Conservation (phyloP, 495 filamentous ascomycete genomes). For the Hypoxylon cercidicola region DNA sequence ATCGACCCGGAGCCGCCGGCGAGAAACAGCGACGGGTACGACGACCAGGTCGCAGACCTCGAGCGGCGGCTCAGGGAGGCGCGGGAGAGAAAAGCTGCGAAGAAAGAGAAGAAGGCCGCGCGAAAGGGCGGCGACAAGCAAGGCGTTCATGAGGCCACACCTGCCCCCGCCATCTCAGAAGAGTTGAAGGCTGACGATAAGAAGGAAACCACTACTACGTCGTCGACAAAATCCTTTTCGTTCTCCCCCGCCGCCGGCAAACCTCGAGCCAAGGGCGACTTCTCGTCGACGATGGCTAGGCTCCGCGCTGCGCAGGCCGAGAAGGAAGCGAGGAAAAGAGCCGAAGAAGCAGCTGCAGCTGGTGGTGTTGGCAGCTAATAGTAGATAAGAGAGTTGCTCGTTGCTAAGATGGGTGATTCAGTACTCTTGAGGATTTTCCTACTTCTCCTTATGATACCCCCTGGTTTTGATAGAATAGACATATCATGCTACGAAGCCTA, state of each 20-base stretch:
- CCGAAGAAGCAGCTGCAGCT: constrained; percentile 21
- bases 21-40: constrained; percentile 39
- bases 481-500: too few relatives aligned
- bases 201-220: constrained; percentile 20
- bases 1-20: constrained; percentile 20
- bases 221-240: constrained; percentile 17
- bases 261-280: constrained; percentile 29
- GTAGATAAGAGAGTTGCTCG: not conserved
- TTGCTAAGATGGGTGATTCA: not conserved
- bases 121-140: constrained; percentile 37
- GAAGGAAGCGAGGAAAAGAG: constrained; percentile 42
- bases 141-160: constrained; percentile 23
- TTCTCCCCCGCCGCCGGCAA: constrained; percentile 12
- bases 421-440: not conserved
- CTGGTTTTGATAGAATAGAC: constrained; percentile 9
- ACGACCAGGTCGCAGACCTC: constrained; percentile 53
- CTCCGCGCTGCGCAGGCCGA: constrained; percentile 55
- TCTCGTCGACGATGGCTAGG: constrained; percentile 53
- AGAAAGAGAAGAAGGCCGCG: constrained; percentile 36
- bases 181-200: constrained; percentile 48
- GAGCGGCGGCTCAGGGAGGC: constrained; percentile 49
- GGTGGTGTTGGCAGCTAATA: not conserved
- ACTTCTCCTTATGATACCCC: constrained; percentile 30
- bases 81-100: constrained; percentile 49
- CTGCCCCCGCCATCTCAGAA: constrained; percentile 31